Base-by-base conservation (phyloP, 2,329 filamentous ascomycete genomes). In the Ophiostoma piceae region DNA sequence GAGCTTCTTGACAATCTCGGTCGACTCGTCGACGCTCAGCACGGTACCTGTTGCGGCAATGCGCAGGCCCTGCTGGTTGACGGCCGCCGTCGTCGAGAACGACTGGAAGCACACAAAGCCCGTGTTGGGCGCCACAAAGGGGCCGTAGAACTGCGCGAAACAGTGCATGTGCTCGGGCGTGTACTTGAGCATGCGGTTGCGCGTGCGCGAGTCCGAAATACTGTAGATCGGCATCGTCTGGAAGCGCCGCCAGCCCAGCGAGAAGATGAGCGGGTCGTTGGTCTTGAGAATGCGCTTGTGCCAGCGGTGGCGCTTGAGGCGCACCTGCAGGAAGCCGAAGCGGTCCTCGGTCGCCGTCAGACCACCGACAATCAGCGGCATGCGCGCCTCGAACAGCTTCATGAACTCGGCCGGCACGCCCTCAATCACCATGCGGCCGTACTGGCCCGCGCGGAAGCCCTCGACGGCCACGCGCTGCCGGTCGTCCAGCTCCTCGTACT, bases 121-220 rank as follows among this genome's bases (percentile, higher is more conserved):
- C 1, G 94, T 97, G 79, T 97, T 97, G 14, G 96, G 95, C 0
- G 95, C 93, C 71, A 97, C 92, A 8, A 99, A 87, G 0, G 96
- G 95, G 0, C 94, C 95, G 77, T 96, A 98, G 80, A 98, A 93
- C 67, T 94, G 97, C 57, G 88, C 95, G 78, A 96, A 96, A 82
- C 96, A 99, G 81, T 98, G 95, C 93, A 97, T 98, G 78, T 99
- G 95, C 82, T 99, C 96, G 0, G 95, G 96, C 0, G 94, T 97
- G 80, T 99, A 99, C 80, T 99, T 99, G 72, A 99, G 86, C 94
- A 99, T 97, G 70, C 95, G 89, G 80, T 98, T 97, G 73, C 95
- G 87, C 35, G 92, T 96, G 75, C 95, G 88, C 72, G 92, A 96
- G 79, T 98, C 95, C 32, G 92, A 95, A 70, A 95, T 97, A 81